Evolutionary conservation across 1,284 basidiomycete species (phyloP).

Genomic region (Trichosporon inkin): DNA sequence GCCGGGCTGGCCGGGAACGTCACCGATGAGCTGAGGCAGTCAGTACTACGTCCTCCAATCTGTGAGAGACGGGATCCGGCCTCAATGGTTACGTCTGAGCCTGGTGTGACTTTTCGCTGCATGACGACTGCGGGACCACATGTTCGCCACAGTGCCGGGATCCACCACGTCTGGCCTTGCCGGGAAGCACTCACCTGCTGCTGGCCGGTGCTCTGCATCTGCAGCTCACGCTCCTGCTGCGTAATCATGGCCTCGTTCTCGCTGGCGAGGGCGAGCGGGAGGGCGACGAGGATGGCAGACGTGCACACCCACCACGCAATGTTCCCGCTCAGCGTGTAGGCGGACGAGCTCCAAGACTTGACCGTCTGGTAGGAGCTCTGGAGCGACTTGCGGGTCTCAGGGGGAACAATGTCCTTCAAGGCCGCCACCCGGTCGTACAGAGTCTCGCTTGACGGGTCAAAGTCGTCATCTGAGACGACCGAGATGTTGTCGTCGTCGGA

Average conservation of each 20-base stretch:
- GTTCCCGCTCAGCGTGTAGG: slow-evolving; percentile 64
- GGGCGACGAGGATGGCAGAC: slow-evolving; percentile 83
- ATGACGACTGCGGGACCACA: not conserved
- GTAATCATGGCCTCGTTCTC: slow-evolving; percentile 95
- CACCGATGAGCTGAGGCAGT: slow-evolving; percentile 20
- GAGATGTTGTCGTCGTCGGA: slow-evolving; percentile 35
- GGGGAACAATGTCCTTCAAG: slow-evolving; percentile 91
- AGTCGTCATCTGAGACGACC: slow-evolving; percentile 37
- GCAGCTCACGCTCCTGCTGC: slow-evolving; percentile 90
- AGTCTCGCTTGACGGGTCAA: slow-evolving; percentile 59
- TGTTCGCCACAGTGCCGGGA: not conserved
- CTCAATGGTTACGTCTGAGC: too few species aligned
- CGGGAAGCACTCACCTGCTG: slow-evolving; percentile 64
- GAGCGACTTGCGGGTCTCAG: slow-evolving; percentile 75
- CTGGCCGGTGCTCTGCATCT: slow-evolving; percentile 85
- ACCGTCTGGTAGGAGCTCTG: slow-evolving; percentile 60
- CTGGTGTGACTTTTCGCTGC: not conserved
- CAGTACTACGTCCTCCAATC: not conserved
- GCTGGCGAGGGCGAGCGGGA: slow-evolving; percentile 85
- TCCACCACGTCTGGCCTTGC: not conserved
- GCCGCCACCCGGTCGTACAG: slow-evolving; percentile 82
- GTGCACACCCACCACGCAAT: slow-evolving; percentile 94
- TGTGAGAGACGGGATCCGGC: not conserved
- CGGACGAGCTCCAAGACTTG: slow-evolving; percentile 59
- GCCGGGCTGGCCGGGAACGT: slow-evolving; percentile 12